Conservation (phyloP, 2,329 filamentous ascomycete genomes). For the Diaporthe longicolla region DNA sequence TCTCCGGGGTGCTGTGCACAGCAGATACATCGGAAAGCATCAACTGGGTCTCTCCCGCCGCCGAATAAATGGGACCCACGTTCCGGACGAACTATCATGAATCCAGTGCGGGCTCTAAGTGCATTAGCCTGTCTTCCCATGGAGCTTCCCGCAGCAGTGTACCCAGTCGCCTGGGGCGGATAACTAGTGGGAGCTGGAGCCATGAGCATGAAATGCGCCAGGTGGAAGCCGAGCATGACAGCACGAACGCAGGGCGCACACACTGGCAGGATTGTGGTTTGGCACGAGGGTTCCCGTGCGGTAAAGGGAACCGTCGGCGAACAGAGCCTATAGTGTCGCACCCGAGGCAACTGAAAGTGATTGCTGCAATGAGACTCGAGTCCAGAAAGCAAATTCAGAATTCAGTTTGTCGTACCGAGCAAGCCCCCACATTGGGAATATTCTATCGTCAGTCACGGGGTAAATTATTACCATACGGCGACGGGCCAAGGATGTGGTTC, state of each 20-base stretch:
- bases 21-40: neutral
- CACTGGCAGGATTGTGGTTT: neutral
- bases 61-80: neutral
- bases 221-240: neutral
- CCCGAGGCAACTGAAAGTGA: conserved; percentile 7
- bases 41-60: conserved; percentile 16
- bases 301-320: neutral
- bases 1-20: neutral
- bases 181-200: neutral
- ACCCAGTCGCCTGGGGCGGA: neutral
- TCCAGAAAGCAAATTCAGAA: neutral
- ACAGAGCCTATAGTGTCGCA: conserved; percentile 16
- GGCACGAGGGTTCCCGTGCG: neutral
- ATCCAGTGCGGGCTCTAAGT: neutral
- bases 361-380: conserved; percentile 15
- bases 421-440: neutral
- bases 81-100: neutral
- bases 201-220: neutral
- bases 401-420: neutral
- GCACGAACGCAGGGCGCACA: neutral
- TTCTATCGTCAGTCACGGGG: neutral
- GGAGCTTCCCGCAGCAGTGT: conserved; percentile 11
- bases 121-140: neutral
- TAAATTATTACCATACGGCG: neutral
- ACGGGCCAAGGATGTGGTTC: neutral